Conservation (phyloP, 1,284 basidiomycete species). For the Ustilago bromivora region DNA sequence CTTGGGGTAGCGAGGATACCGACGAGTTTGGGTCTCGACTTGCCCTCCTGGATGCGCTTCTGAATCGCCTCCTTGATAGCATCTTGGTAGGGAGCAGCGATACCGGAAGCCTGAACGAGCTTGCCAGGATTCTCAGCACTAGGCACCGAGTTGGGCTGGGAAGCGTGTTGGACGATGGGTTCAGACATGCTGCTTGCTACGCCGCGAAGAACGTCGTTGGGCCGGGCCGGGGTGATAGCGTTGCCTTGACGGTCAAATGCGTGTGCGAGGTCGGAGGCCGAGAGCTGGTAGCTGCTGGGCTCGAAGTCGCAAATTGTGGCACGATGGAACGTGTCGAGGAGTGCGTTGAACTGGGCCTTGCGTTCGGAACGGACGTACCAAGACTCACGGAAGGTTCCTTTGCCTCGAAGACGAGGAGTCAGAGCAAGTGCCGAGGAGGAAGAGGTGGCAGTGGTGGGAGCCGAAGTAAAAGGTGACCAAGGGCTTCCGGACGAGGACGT, state of each 20-base stretch:
- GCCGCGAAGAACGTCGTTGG: slow-evolving; percentile 55
- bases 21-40: slow-evolving; percentile 79
- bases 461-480: slow-evolving; percentile 8
- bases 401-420: slow-evolving; percentile 49
- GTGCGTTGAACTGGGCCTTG: slow-evolving; percentile 48
- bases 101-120: slow-evolving; percentile 61
- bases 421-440: slow-evolving; percentile 29
- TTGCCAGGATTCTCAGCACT: slow-evolving; percentile 63
- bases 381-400: slow-evolving; percentile 36
- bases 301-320: slow-evolving; percentile 56
- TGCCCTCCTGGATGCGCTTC: slow-evolving; percentile 47
- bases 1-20: slow-evolving; percentile 91
- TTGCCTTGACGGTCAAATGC: slow-evolving; percentile 43
- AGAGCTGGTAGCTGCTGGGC: slow-evolving; percentile 40
- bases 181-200: slow-evolving; percentile 57
- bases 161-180: slow-evolving; percentile 35
- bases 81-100: slow-evolving; percentile 65
- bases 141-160: slow-evolving; percentile 33
- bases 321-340: slow-evolving; percentile 55
- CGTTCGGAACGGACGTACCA: slow-evolving; percentile 37
- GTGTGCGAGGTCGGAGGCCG: slow-evolving; percentile 41
- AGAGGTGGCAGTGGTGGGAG: slow-evolving; percentile 20
- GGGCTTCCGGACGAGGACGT: slow-evolving; percentile 17
- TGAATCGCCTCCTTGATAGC: slow-evolving; percentile 58
- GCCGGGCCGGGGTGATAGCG: slow-evolving; percentile 26